Percentiles rank a stretch among this genome's conserved stretches.
phyloP scores from a whole-genome alignment of 331 rosid genomes.

The Prunus yedoensis region DNA sequence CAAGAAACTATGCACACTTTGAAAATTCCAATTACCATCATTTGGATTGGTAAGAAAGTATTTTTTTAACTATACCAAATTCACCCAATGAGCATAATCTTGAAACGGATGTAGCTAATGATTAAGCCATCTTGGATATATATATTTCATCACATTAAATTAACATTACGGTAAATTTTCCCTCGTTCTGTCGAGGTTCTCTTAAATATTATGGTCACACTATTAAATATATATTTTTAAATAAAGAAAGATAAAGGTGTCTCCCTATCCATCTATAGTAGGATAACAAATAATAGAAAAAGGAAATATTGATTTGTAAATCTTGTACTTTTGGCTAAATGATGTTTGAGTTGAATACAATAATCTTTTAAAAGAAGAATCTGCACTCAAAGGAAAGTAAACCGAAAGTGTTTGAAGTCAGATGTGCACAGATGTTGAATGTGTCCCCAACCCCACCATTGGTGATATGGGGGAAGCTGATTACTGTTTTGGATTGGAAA shows the following conservation, averaged over 20 bases:
- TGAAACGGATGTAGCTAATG: too few relatives aligned
- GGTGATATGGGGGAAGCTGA: background rate
- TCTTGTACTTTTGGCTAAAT: background rate
- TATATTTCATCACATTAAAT: too few relatives aligned
- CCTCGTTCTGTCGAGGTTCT: too few relatives aligned
- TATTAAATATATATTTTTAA: too few relatives aligned
- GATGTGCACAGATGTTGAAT: slow-evolving; percentile 3
- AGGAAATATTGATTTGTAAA: background rate
- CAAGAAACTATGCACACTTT: too few relatives aligned
- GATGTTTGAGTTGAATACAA: background rate
- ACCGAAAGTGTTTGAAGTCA: background rate
- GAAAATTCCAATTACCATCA: background rate
- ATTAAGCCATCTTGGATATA: too few relatives aligned
- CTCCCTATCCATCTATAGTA: background rate
- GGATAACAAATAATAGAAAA: background rate
- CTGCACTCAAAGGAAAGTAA: background rate
- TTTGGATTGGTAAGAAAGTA: background rate
- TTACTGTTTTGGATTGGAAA: background rate
- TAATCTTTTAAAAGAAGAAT: background rate
- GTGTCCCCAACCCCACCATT: background rate
- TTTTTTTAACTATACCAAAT: background rate
- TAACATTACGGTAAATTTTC: too few relatives aligned
- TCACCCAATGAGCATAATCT: too few relatives aligned
- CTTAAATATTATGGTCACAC: too few relatives aligned
- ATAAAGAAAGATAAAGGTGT: too few relatives aligned